phyloP scores from a whole-genome alignment of 768 basidiomycete genomes.

The Lenzites betulinus region DNA sequence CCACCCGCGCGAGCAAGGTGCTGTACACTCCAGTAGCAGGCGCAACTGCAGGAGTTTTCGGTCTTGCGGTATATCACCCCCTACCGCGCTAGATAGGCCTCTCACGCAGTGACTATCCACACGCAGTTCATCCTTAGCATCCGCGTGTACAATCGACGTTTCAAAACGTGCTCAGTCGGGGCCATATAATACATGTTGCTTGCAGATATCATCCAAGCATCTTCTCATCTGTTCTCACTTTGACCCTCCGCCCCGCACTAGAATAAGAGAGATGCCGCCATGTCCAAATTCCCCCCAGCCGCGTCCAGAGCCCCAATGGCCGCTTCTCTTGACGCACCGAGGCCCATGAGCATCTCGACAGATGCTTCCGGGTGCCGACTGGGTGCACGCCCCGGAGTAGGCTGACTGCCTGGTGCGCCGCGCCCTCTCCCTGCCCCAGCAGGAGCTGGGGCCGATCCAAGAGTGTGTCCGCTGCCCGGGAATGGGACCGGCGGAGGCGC shows the following conservation, averaged over 20 bases:
- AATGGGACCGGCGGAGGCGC: slow-evolving; percentile 42
- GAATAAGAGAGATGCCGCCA: slow-evolving; percentile 88
- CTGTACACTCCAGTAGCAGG: too few species aligned
- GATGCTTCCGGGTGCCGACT: slow-evolving; percentile 55
- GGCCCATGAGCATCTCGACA: slow-evolving; percentile 66
- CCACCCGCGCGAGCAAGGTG: background rate
- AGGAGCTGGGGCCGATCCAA: slow-evolving; percentile 49
- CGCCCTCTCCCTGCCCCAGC: slow-evolving; percentile 20
- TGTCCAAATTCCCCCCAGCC: slow-evolving; percentile 82
- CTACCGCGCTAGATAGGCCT: too few species aligned
- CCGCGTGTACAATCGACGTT: too few species aligned
- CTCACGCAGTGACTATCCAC: too few species aligned
- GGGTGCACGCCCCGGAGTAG: slow-evolving; percentile 14
- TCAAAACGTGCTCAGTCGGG: background rate
- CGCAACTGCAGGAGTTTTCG: too few species aligned
- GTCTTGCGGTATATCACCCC: too few species aligned
- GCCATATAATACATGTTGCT: slow-evolving; percentile 10
- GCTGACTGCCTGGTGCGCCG: slow-evolving; percentile 29
- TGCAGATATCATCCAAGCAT: slow-evolving; percentile 6
- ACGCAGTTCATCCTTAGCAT: too few species aligned
- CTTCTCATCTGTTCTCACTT: slow-evolving; percentile 9
- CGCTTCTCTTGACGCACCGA: slow-evolving; percentile 76
- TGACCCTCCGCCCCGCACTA: slow-evolving; percentile 26
- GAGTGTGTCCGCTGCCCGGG: slow-evolving; percentile 68
- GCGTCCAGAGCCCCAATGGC: slow-evolving; percentile 79